phyloP scores from a whole-genome alignment of 2,329 filamentous ascomycete genomes.

The Mycosphaerella sp. region DNA sequence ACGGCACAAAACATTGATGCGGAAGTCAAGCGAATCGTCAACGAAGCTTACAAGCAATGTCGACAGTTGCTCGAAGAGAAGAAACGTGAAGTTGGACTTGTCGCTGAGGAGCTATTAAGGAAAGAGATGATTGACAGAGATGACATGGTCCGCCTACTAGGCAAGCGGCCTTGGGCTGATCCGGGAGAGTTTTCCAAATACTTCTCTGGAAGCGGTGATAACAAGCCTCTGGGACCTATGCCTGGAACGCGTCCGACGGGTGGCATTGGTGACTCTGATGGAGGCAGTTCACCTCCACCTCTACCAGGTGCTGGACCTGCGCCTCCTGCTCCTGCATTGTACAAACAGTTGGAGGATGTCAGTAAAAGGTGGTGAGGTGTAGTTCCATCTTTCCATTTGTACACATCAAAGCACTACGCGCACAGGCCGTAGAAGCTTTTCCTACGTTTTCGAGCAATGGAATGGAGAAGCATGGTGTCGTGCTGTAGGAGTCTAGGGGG shows the following conservation, averaged over 20 bases:
- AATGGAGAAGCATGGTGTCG: too few relatives aligned
- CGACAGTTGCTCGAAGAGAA: slow-evolving; percentile 73
- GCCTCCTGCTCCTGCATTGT: slow-evolving; percentile 28
- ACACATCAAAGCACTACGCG: neutral
- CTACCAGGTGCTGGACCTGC: slow-evolving; percentile 18
- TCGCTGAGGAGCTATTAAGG: slow-evolving; percentile 84
- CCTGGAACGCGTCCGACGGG: slow-evolving; percentile 12
- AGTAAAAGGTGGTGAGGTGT: slow-evolving; percentile 17
- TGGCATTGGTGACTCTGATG: slow-evolving; percentile 14
- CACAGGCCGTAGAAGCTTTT: too few relatives aligned
- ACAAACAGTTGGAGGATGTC: slow-evolving; percentile 23
- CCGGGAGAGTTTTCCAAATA: slow-evolving; percentile 89
- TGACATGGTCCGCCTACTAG: slow-evolving; percentile 84
- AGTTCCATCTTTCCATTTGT: slow-evolving; percentile 3
- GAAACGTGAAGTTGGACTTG: slow-evolving; percentile 79
- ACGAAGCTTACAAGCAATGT: slow-evolving; percentile 89
- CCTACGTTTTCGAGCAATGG: too few relatives aligned
- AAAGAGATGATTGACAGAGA: slow-evolving; percentile 91
- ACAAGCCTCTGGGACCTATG: slow-evolving; percentile 15
- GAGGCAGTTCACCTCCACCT: slow-evolving; percentile 20
- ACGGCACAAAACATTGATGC: slow-evolving; percentile 87
- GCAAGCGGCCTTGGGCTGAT: slow-evolving; percentile 77
- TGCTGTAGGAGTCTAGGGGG: too few relatives aligned
- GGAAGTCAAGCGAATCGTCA: slow-evolving; percentile 86
- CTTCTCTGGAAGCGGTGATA: slow-evolving; percentile 51